Percentiles rank a stretch among this genome's conserved stretches.
These are phyloP conservation scores for Hymenoscyphus linearis DNA, from an alignment of 2,329 filamentous ascomycete genomes.

Conservation along the genomic window DNA sequence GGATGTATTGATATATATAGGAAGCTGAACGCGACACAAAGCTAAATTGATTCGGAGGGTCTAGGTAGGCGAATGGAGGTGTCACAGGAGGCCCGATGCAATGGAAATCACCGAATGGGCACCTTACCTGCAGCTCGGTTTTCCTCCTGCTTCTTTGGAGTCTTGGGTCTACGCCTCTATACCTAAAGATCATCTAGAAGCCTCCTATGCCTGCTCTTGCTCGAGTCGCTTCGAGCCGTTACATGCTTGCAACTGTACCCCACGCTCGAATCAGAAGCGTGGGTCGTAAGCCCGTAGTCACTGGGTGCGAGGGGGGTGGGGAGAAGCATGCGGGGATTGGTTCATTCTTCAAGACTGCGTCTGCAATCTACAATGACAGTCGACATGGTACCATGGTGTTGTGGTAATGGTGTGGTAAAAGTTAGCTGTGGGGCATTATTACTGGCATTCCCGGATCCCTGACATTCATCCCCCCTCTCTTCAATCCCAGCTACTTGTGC, in stretches of 20 bases:
- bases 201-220: neutral
- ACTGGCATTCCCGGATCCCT: neutral
- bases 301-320: neutral
- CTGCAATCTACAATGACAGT: neutral
- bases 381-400: neutral
- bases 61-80: constrained; percentile 5
- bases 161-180: neutral
- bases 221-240: neutral
- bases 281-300: neutral
- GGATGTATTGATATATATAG: constrained; percentile 11
- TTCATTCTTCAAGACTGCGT: neutral
- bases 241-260: neutral
- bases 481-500: neutral
- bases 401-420: neutral
- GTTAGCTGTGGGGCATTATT: neutral
- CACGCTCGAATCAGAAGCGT: neutral
- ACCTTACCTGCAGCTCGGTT: neutral
- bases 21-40: constrained; percentile 3
- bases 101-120: neutral
- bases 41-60: constrained; percentile 1
- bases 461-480: neutral
- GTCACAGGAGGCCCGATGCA: neutral
- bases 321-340: neutral
- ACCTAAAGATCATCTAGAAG: neutral
- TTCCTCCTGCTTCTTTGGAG: neutral